Base-by-base conservation (phyloP, 2,329 filamentous ascomycete genomes). In the Neofusicoccum laricinum region DNA sequence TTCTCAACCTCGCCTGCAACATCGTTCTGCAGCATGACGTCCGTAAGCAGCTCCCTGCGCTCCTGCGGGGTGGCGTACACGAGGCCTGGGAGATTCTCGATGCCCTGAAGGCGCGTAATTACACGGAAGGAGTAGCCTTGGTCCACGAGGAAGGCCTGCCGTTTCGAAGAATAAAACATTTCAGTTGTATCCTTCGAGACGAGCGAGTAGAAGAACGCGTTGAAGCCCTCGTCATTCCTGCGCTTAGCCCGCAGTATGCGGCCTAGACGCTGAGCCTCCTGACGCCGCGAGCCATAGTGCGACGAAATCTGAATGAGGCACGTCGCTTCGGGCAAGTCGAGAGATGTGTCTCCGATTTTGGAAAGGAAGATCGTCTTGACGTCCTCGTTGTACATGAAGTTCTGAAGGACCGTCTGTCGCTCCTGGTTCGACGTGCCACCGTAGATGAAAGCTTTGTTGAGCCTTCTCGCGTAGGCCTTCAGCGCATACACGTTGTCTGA, bases 101-200 rank as follows among this genome's bases (percentile, higher is more conserved):
- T 92, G 58, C 94, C 95, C 72, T 93, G 90, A 7, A 99, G 84
- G 72, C 96, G 92, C 0, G 95, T 99, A 75, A 99, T 99, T 67
- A 98, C 94, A 76, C 98, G 98, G 85, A 99, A 99, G 0, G 95
- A 94, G 75, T 99, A 99, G 10, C 95, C 95, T 78, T 99, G 95
- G 69, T 99, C 95, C 21, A 99, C 93, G 0, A 99, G 83, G 80
- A 99, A 99, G 0, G 95, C 94, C 77, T 99, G 95, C 10, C 95
- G 87, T 78, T 97, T 98, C 3, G 93, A 93, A 0, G 94, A 97
- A 77, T 97, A 99, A 75, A 89, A 95, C 94, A 99, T 98, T 76
- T 99, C 95, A 67, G 93, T 90, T 0, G 95, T 99, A 74, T 99
- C 95, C 76, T 98, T 98, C 5, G 92, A 96, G 3, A 99, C 95